phyloP scores from a whole-genome alignment of 2,329 filamentous ascomycete genomes.

The Trichoderma asperellum region DNA sequence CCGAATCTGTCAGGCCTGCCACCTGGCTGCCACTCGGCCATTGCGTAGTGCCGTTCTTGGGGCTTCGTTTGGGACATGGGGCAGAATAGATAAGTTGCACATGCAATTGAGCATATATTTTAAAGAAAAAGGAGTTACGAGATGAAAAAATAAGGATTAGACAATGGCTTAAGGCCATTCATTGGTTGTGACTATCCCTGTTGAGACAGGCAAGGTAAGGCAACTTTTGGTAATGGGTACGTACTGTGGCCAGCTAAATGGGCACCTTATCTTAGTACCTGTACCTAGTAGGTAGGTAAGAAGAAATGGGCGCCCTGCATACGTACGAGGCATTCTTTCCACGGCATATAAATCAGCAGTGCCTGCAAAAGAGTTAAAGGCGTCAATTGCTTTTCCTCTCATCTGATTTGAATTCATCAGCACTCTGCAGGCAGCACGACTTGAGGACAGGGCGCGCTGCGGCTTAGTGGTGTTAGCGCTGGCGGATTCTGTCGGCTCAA shows the following conservation, averaged over 20 bases:
- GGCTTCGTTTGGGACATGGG: not conserved
- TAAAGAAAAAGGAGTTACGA: not conserved
- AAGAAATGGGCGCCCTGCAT: too few relatives aligned
- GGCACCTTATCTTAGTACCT: not conserved
- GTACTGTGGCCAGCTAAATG: not conserved
- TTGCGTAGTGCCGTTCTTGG: not conserved
- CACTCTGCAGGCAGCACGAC: not conserved
- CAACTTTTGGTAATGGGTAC: not conserved
- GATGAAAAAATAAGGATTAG: not conserved
- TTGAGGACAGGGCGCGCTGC: not conserved
- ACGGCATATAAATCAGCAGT: not conserved
- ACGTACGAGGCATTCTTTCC: not conserved
- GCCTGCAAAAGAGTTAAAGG: not conserved
- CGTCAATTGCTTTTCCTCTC: not conserved
- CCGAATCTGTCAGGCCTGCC: not conserved
- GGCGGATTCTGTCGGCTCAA: slow-evolving; percentile 42
- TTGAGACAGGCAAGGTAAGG: not conserved
- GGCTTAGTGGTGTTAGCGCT: slow-evolving; percentile 6
- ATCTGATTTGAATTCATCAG: not conserved
- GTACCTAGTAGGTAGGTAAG: too few relatives aligned
- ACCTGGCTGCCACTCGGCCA: slow-evolving; percentile 11
- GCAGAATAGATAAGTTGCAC: not conserved
- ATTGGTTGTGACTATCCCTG: not conserved
- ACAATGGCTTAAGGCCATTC: not conserved
- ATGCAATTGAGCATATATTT: not conserved